Conservation (phyloP, 108 stramenopile genomes). For the Skeletonema tropicum region DNA sequence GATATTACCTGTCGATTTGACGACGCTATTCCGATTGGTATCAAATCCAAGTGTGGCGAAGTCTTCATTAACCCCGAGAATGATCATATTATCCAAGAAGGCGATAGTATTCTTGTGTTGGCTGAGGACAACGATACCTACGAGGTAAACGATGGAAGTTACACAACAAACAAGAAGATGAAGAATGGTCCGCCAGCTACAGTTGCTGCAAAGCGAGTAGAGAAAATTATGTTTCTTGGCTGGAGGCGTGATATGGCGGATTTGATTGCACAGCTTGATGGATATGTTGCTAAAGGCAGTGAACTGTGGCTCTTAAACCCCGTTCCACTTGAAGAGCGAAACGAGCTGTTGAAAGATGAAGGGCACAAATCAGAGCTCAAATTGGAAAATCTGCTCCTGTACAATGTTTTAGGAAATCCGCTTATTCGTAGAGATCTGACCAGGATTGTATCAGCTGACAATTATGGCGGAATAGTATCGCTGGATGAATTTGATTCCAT, state of each 20-base stretch:
- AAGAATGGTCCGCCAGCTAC: conserved; percentile 1
- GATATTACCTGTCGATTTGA: conserved; percentile 49
- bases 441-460: conserved; percentile 19
- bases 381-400: conserved; percentile 33
- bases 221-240: conserved; percentile 54
- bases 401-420: conserved; percentile 45
- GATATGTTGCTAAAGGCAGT: conserved; percentile 41
- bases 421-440: conserved; percentile 47
- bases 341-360: conserved; percentile 39
- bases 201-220: conserved; percentile 6
- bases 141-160: conserved; percentile 21
- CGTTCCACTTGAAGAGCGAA: conserved; percentile 27
- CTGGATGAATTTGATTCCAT: conserved; percentile 50
- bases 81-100: conserved; percentile 29
- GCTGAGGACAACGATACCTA: conserved; percentile 61
- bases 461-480: conserved; percentile 12
- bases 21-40: conserved; percentile 52
- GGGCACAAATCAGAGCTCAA: conserved; percentile 35
- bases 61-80: conserved; percentile 49
- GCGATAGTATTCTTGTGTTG: conserved; percentile 47
- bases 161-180: conserved; percentile 8
- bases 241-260: conserved; percentile 65
- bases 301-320: conserved; percentile 48
- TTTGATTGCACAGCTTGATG: conserved; percentile 52
- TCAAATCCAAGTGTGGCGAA: conserved; percentile 22